Evolutionary conservation across 495 filamentous ascomycete species (phyloP), one percentile per base, ranked within the genome.

Genomic region (Penicillium antarcticum): DNA sequence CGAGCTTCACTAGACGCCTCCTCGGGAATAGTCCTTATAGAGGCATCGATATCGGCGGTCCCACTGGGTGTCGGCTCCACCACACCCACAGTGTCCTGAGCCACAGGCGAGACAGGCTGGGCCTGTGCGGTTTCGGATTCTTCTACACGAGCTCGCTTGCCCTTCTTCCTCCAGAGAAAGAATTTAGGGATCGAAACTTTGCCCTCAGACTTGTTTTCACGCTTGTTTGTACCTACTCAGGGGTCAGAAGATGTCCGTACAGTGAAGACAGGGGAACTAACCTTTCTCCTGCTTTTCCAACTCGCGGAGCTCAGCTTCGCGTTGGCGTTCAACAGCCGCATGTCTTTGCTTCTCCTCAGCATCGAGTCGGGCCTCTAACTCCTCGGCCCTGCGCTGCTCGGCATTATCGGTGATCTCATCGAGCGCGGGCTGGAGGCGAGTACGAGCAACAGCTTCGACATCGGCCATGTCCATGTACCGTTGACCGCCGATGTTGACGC

Each of bases 341-440:
- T 67, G 53, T 46, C 77, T 63, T 55, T 77, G 67, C 38, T 68
- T 55, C 55, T 81, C 70, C 53, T 81, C 76, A 39, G 75, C 68
- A 50, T 86, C 80, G 18, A 83, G 66, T 11, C 77, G 71, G 13
- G 70, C 66, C 56, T 85, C 84, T 32, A 81, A 60, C 39, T 86
- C 81, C 46, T 77, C 69, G 10, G 82, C 83, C 34, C 76, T 75
- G 58, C 88, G 83, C 41, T 72, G 72, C 60, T 92, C 88, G 0
- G 87, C 86, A 29, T 81, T 84, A 16, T 86, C 84, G 42, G 84
- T 83, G 33, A 98, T 95, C 56, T 96, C 89, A 60, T 97, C 88
- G n/a, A 98, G 66, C 0, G 94, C 81, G 14, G 94, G 94, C 66
- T 90, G 88, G n/a, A 98, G 78, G 58, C 86, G 84, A 29, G 79